Conservation (phyloP, 2,329 filamentous ascomycete genomes). For the Fusarium sp. region DNA sequence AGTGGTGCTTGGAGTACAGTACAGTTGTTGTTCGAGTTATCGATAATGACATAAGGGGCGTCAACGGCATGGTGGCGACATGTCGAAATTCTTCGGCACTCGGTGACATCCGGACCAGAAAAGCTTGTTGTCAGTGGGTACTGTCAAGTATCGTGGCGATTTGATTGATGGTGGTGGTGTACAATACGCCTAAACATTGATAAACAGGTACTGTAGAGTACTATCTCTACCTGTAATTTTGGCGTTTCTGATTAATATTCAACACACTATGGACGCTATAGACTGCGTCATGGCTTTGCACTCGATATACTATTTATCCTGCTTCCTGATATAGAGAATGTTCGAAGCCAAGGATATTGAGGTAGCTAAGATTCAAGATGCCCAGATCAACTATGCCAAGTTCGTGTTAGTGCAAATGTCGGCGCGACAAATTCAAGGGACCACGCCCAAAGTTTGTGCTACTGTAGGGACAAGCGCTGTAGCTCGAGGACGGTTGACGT, state of each 20-base stretch:
- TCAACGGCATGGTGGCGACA: conserved; percentile 16
- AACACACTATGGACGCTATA: not conserved
- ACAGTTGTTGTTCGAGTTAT: not conserved
- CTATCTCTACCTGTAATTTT: not conserved
- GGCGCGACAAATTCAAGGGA: conserved; percentile 30
- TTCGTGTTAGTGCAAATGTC: conserved; percentile 18
- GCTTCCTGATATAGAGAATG: not conserved
- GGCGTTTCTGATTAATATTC: not conserved
- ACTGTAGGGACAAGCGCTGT: not conserved
- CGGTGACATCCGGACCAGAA: conserved; percentile 26
- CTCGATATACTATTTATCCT: not conserved
- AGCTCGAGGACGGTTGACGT: conserved; percentile 31
- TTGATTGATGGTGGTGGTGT: conserved; percentile 15
- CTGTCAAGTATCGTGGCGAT: not conserved
- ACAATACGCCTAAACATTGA: not conserved
- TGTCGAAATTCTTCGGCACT: conserved; percentile 6
- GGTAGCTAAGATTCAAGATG: conserved; percentile 4
- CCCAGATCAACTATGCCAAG: conserved; percentile 13
- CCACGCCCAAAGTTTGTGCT: conserved; percentile 11
- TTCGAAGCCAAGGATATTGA: not conserved
- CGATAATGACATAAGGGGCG: conserved; percentile 28
- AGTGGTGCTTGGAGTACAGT: not conserved
- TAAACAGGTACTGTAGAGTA: not conserved
- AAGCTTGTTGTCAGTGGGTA: conserved; percentile 28
- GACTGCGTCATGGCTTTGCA: not conserved